A percentile compares a stretch with the other conserved stretches of the same genome.
Evolutionary conservation across 345 rosid species (phyloP).

Genomic region (Aquilaria malaccensis): DNA sequence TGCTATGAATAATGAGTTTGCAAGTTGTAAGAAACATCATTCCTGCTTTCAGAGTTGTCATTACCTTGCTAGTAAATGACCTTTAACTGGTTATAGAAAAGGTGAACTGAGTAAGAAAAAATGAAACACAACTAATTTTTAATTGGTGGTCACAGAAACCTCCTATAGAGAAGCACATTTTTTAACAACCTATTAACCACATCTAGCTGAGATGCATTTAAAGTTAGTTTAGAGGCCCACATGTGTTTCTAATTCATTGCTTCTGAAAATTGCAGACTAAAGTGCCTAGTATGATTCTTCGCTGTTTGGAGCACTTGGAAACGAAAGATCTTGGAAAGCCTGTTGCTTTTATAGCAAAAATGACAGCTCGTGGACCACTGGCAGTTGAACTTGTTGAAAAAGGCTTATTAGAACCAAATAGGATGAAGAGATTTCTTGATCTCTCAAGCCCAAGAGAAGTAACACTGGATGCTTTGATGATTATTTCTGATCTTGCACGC

Average conservation of each 20-base stretch:
- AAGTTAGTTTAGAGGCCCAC: neutral
- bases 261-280: slow-evolving; percentile 56
- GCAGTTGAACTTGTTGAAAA: slow-evolving; percentile 78
- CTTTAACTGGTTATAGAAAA: too few relatives aligned
- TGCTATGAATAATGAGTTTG: neutral
- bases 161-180: neutral
- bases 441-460: slow-evolving; percentile 72
- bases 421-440: slow-evolving; percentile 69
- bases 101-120: too few relatives aligned
- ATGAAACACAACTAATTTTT: slow-evolving; percentile 1
- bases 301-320: slow-evolving; percentile 79
- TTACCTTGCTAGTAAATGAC: neutral
- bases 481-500: slow-evolving; percentile 85
- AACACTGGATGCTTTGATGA: slow-evolving; percentile 76
- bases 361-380: slow-evolving; percentile 69
- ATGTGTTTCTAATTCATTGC: slow-evolving; percentile 12
- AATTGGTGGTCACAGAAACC: too few relatives aligned
- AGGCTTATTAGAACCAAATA: slow-evolving; percentile 74
- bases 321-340: slow-evolving; percentile 71
- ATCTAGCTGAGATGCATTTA: neutral
- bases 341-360: slow-evolving; percentile 91
- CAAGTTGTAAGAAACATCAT: neutral
- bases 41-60: slow-evolving; percentile 5
- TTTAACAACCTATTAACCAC: neutral
- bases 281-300: slow-evolving; percentile 55